Percentiles rank a stretch among this genome's conserved stretches.
phyloP scores from a whole-genome alignment of 2,329 filamentous ascomycete species.

The Hypoxylon sp. region DNA sequence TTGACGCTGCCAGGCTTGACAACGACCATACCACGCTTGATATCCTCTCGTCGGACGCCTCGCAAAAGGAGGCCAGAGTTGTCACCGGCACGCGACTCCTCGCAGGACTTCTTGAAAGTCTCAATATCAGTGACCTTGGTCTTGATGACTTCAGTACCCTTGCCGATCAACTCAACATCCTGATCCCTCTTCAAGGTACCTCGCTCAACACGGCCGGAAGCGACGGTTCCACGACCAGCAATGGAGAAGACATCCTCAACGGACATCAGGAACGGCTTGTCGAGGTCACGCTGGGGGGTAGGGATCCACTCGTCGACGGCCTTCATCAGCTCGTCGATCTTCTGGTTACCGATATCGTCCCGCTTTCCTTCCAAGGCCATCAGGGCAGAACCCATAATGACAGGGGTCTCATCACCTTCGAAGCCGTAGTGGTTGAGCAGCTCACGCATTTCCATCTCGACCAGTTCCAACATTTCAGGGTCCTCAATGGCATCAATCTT shows the following conservation, averaged over 20 bases:
- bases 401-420: conserved; percentile 97
- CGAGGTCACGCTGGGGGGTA: conserved; percentile 91
- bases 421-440: conserved; percentile 93
- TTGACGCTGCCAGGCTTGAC: conserved; percentile 86
- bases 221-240: conserved; percentile 94
- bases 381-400: conserved; percentile 96
- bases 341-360: conserved; percentile 86
- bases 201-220: conserved; percentile 96
- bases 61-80: conserved; percentile 98
- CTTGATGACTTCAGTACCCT: conserved; percentile 86
- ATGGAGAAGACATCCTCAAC: conserved; percentile 95
- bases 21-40: conserved; percentile 95
- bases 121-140: conserved; percentile 99
- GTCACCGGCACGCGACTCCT: conserved; percentile 95
- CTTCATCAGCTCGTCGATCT: conserved; percentile 91
- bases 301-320: conserved; percentile 98
- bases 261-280: conserved; percentile 99
- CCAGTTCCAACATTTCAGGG: conserved; percentile 99
- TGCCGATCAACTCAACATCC: conserved; percentile 95
- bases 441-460: conserved; percentile 99
- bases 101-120: conserved; percentile 99
- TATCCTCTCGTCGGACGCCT: conserved; percentile 95
- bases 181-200: conserved; percentile 93
- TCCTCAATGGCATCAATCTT: conserved; percentile 98
- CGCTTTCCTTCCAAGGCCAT: conserved; percentile 91